A percentile compares a stretch with the other conserved stretches of the same genome.
These are phyloP conservation scores for Tilletia caries DNA, from an alignment of 1,284 basidiomycete species.

Conservation along the genomic window DNA sequence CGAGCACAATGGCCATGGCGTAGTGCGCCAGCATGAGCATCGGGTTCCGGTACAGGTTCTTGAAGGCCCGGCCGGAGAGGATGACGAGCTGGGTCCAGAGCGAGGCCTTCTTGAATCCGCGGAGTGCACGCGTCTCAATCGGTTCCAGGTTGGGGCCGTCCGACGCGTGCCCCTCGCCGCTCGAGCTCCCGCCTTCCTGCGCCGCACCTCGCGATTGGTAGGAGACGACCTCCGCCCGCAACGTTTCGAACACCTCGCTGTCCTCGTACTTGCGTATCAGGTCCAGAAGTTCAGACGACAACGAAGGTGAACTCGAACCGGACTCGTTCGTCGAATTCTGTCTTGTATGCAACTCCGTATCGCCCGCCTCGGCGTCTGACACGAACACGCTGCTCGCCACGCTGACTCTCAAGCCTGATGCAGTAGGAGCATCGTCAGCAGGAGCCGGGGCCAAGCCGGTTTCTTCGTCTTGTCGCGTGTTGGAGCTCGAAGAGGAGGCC, in stretches of 20 bases:
- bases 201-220: not conserved
- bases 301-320: not conserved
- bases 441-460: not conserved
- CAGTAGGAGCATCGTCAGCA: not conserved
- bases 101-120: conserved; percentile 76
- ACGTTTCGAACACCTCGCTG: conserved; percentile 31
- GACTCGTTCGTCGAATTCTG: conserved; percentile 64
- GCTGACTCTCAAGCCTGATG: not conserved
- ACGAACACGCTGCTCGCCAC: not conserved
- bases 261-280: conserved; percentile 54
- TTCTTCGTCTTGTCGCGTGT: conserved; percentile 21
- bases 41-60: conserved; percentile 85
- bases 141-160: conserved; percentile 43
- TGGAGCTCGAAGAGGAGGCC: not conserved
- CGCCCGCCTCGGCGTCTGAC: conserved; percentile 28
- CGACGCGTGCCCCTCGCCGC: conserved; percentile 28
- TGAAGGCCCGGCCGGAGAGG: conserved; percentile 91
- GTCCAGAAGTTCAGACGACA: not conserved
- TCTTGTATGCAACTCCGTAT: conserved; percentile 62
- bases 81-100: conserved; percentile 88
- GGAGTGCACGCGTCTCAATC: conserved; percentile 58
- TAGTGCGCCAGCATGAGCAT: conserved; percentile 88
- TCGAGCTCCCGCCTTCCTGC: conserved; percentile 33
- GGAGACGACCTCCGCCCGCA: conserved; percentile 8
- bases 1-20: conserved; percentile 74